Base-by-base conservation (phyloP, 768 basidiomycete genomes). In the Lentinula raphanica region DNA sequence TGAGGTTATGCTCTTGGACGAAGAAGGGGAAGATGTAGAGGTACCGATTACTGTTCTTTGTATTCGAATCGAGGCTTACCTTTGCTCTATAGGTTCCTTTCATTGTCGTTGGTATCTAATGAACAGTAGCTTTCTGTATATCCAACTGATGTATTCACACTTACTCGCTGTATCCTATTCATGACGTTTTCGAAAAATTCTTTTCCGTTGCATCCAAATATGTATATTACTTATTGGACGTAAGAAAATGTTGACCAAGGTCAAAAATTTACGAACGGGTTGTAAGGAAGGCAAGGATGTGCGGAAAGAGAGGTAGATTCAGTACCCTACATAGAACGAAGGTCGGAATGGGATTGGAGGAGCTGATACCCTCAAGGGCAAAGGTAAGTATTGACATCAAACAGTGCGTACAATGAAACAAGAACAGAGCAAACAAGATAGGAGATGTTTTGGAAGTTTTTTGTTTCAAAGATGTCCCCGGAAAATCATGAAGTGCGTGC, bases 21-120 rank as follows among this genome's bases (percentile, higher is more conserved):
- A 93, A 67, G 83, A 91, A 12, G 93, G 84, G 53, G 96, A 98
- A 71, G 96, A 98, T 67, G 94, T 98, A 19, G 96, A 98, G 80
- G 94, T 91, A 64, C 56, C 75, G 67, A n/a, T n/a, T n/a, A n/a
- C n/a, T n/a, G n/a, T n/a, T n/a, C n/a, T n/a, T n/a, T n/a, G n/a
- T n/a, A n/a, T n/a, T n/a, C n/a, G n/a, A n/a, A n/a, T n/a, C n/a
- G 35, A 36, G 48, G 61, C 31, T 54, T 56, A 49, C 45, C 19
- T 27, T 54, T 3, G 49, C 15, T 35, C 28, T 35, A 0, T 59
- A 91, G 89, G 88, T 94, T 23, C 91, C 91, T 0, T 94, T 93
- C 78, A 83, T 93, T 64, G 82, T 92, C 55, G 83, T 94, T 21
- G 76, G 74, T 51, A 81, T 90, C 64, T 88, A 70, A 75, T 5